phyloP scores from a whole-genome alignment of 2,329 filamentous ascomycete species.

The Ophiocordyceps sinensis region DNA sequence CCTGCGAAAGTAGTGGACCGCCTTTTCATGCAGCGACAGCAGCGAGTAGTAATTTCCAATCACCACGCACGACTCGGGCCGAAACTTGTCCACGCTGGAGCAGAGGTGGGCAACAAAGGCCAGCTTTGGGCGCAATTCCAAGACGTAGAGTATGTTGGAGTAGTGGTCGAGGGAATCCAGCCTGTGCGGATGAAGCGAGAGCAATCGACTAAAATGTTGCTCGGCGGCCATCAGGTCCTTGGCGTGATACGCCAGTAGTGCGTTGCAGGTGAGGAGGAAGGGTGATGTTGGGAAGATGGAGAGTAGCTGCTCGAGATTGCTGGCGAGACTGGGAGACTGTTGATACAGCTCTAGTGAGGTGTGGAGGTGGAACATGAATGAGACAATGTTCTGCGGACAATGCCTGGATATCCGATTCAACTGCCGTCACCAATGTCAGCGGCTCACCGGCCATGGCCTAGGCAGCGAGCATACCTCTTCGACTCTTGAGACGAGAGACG shows the following conservation, averaged over 20 bases:
- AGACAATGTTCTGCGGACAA: slow-evolving; percentile 81
- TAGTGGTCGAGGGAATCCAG: slow-evolving; percentile 91
- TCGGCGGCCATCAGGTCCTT: slow-evolving; percentile 62
- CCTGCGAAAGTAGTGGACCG: slow-evolving; percentile 92
- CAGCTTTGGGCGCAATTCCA: slow-evolving; percentile 74
- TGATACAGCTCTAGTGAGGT: slow-evolving; percentile 88
- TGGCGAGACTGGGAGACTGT: slow-evolving; percentile 59
- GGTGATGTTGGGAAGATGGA: slow-evolving; percentile 75
- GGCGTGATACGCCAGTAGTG: slow-evolving; percentile 77
- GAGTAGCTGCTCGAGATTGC: slow-evolving; percentile 62
- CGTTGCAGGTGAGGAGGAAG: slow-evolving; percentile 81
- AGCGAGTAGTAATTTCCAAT: slow-evolving; percentile 96
- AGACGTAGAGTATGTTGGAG: slow-evolving; percentile 93
- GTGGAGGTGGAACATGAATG: slow-evolving; percentile 85
- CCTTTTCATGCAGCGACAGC: slow-evolving; percentile 91
- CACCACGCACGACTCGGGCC: slow-evolving; percentile 91
- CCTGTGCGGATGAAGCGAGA: slow-evolving; percentile 59
- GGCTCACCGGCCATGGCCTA: not conserved
- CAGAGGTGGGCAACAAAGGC: slow-evolving; percentile 88
- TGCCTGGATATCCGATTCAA: slow-evolving; percentile 56
- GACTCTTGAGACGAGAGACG: slow-evolving; percentile 59
- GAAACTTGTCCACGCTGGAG: slow-evolving; percentile 84
- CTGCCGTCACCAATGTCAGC: slow-evolving; percentile 22
- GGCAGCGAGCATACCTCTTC: slow-evolving; percentile 53
- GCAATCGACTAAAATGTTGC: slow-evolving; percentile 58